A percentile compares a stretch with the other conserved stretches of the same genome.
Evolutionary conservation across 202 grass and related monocot genomes (phyloP).

Genomic region (Zizania palustris): DNA sequence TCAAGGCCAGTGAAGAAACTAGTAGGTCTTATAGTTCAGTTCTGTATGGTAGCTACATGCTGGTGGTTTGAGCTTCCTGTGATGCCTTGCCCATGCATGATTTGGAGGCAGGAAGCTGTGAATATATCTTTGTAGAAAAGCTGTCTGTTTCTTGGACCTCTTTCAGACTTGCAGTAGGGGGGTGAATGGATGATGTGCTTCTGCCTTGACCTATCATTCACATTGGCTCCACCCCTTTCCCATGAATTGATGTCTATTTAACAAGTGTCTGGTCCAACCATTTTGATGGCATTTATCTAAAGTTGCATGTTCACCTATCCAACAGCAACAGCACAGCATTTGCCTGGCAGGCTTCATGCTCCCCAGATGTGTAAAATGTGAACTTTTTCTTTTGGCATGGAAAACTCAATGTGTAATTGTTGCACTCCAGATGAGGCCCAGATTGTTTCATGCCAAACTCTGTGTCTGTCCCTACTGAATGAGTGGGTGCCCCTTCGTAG

Average conservation of each 20-base stretch:
- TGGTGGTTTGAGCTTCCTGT: constrained; percentile 27
- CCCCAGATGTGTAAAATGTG: constrained; percentile 23
- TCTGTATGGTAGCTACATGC: constrained; percentile 30
- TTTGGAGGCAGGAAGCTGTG: constrained; percentile 22
- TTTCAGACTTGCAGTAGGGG: constrained; percentile 8
- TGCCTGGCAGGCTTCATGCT: neutral
- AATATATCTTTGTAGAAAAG: constrained; percentile 28
- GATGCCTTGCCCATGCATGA: constrained; percentile 37
- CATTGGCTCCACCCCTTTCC: constrained; percentile 34
- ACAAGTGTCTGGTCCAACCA: constrained; percentile 25
- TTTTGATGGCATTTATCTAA: constrained; percentile 13
- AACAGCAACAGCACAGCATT: neutral
- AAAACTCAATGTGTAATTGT: neutral
- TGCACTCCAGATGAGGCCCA: no score
- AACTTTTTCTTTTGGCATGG: neutral
- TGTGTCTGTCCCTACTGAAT: no score
- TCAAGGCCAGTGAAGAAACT: neutral
- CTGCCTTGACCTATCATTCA: constrained; percentile 37
- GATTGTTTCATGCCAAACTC: no score
- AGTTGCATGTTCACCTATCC: constrained; percentile 22
- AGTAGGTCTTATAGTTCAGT: neutral
- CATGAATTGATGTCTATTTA: constrained; percentile 29
- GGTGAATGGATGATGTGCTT: constrained; percentile 1
- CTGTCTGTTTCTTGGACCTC: constrained; percentile 15
- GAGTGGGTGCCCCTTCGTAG: no score